Percentiles rank a stretch among this genome's conserved stretches.
These are phyloP conservation scores for Scenedesmus sp. DNA, from an alignment of 163 green algal genomes.

Conservation along the genomic window DNA sequence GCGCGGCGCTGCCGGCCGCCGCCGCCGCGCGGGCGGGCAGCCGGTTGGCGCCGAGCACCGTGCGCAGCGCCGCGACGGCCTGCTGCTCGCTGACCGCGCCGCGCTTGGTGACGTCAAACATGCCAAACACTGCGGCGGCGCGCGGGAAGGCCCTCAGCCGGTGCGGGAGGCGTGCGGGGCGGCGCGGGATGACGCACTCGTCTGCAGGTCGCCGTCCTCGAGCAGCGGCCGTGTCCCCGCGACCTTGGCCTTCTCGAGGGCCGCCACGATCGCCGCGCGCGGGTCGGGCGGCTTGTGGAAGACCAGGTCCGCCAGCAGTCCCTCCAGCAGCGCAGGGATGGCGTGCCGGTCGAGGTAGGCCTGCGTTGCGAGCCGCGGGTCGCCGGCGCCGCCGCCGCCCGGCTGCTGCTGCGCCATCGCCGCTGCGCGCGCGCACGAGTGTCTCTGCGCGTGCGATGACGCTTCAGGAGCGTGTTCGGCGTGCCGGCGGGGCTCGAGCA, in stretches of 20 bases:
- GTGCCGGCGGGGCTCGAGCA: no score
- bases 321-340: slow-evolving; percentile 54
- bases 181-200: slow-evolving; percentile 26
- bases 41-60: slow-evolving; percentile 42
- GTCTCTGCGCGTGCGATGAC: no score
- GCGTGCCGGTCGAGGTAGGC: slow-evolving; percentile 55
- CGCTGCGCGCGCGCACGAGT: no score
- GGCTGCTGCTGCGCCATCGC: no score
- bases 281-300: slow-evolving; percentile 65
- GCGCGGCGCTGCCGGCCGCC: neutral
- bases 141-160: neutral
- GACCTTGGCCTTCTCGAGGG: slow-evolving; percentile 52
- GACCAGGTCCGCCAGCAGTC: slow-evolving; percentile 60
- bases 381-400: no score
- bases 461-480: no score
- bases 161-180: neutral
- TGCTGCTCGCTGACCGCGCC: slow-evolving; percentile 58
- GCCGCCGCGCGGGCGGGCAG: neutral
- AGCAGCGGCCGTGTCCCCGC: slow-evolving; percentile 53
- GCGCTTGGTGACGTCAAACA: slow-evolving; percentile 70
- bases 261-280: slow-evolving; percentile 55
- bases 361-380: slow-evolving; percentile 38
- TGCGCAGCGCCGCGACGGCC: slow-evolving; percentile 46
- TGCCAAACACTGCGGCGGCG: slow-evolving; percentile 50
- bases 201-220: slow-evolving; percentile 56